Conservation (phyloP, 352 stramenopile genomes). For the Peronospora farinosa region DNA sequence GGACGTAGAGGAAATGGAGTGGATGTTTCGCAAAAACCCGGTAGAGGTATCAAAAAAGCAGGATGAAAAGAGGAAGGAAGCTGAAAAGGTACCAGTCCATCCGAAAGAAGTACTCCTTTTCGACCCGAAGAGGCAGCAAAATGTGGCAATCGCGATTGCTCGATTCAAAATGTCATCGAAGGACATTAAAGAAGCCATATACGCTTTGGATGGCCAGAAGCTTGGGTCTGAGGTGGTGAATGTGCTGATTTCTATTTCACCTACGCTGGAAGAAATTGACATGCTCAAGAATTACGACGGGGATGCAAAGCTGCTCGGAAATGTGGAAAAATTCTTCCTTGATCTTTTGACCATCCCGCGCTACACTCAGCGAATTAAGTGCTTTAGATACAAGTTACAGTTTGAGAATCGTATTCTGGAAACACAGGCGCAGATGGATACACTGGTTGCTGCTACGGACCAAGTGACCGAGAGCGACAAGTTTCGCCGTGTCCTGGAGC, state of each 20-base stretch:
- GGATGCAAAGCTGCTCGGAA: slow-evolving; percentile 76
- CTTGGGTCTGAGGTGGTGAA: slow-evolving; percentile 81
- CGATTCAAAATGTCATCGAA: slow-evolving; percentile 89
- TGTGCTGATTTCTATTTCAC: slow-evolving; percentile 84
- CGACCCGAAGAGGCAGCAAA: slow-evolving; percentile 95
- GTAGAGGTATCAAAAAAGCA: slow-evolving; percentile 56
- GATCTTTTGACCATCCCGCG: slow-evolving; percentile 80
- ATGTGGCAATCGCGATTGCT: slow-evolving; percentile 96
- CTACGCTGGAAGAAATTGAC: slow-evolving; percentile 86
- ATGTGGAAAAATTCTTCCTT: slow-evolving; percentile 86
- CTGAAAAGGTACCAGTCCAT: slow-evolving; percentile 28
- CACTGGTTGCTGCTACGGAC: slow-evolving; percentile 70
- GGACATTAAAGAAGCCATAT: slow-evolving; percentile 84
- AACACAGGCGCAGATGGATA: slow-evolving; percentile 78
- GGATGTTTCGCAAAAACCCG: slow-evolving; percentile 85
- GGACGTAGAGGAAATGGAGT: slow-evolving; percentile 81
- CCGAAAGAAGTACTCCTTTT: slow-evolving; percentile 85
- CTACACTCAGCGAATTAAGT: slow-evolving; percentile 86
- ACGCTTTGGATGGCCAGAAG: slow-evolving; percentile 63
- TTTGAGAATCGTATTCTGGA: slow-evolving; percentile 83
- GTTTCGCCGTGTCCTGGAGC: slow-evolving; percentile 68
- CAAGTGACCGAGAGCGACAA: slow-evolving; percentile 78
- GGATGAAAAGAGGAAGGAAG: slow-evolving; percentile 79
- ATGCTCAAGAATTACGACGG: slow-evolving; percentile 89
- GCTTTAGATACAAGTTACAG: slow-evolving; percentile 79